phyloP scores from a whole-genome alignment of 1,284 basidiomycete genomes.

The Puccinia novopanici region DNA sequence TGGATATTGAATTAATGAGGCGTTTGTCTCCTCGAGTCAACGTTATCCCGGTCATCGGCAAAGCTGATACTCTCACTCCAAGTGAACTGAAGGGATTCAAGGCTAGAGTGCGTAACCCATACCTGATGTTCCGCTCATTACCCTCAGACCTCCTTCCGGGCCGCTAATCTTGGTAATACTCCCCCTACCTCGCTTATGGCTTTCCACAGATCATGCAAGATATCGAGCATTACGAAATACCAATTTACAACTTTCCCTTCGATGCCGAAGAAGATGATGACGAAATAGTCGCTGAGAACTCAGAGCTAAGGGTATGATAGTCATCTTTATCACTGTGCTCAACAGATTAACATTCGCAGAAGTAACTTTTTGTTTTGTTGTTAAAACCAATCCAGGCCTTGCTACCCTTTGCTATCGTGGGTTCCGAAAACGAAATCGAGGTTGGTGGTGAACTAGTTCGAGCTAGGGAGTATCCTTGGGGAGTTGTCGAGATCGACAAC shows the following conservation, averaged over 20 bases:
- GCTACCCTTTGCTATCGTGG: constrained; percentile 95
- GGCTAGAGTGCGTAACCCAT: constrained; percentile 70
- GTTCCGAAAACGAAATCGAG: constrained; percentile 94
- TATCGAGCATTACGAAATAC: constrained; percentile 97
- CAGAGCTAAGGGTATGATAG: constrained; percentile 56
- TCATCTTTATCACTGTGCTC: neutral
- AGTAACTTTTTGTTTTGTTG: neutral
- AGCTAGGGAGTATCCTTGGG: constrained; percentile 93
- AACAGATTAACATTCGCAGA: neutral
- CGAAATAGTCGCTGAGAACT: constrained; percentile 95
- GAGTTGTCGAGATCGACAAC: constrained; percentile 98
- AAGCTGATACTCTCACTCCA: constrained; percentile 91
- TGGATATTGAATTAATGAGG: constrained; percentile 99
- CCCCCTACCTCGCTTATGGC: neutral
- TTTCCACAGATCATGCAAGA: constrained; percentile 88
- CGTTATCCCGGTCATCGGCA: constrained; percentile 97
- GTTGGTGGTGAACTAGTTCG: constrained; percentile 81
- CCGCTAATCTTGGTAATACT: neutral
- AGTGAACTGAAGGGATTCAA: constrained; percentile 91
- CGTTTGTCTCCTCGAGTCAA: constrained; percentile 94
- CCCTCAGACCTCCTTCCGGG: neutral
- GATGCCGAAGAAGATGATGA: constrained; percentile 71
- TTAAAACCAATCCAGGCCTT: constrained; percentile 65
- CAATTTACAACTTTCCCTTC: constrained; percentile 76
- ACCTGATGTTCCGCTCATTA: neutral